phyloP scores from a whole-genome alignment of 1,284 basidiomycete species.

The Pseudozyma sp. region DNA sequence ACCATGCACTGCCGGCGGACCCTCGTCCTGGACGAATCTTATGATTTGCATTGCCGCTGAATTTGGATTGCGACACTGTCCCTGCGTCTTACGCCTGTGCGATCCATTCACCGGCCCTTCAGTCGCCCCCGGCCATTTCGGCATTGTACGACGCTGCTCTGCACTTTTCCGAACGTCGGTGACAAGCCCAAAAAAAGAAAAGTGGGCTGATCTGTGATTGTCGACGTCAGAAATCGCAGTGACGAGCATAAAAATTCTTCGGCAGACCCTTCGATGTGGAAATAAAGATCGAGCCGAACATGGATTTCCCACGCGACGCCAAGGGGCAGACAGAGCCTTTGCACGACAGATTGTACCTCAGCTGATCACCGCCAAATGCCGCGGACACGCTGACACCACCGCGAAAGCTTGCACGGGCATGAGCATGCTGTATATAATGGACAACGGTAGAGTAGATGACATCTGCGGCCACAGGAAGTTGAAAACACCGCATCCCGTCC shows the following conservation, averaged over 20 bases:
- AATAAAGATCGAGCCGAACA: not conserved
- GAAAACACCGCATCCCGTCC: slow-evolving; percentile 84
- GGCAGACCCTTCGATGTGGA: not conserved
- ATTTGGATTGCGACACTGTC: not conserved
- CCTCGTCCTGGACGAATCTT: not conserved
- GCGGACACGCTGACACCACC: slow-evolving; percentile 1
- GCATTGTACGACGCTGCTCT: not conserved
- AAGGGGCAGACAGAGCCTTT: no score
- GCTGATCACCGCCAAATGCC: not conserved
- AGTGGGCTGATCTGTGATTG: slow-evolving; percentile 7
- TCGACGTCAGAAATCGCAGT: not conserved
- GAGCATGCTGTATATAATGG: not conserved
- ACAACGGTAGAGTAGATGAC: not conserved
- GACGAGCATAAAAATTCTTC: not conserved
- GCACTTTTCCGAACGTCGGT: not conserved
- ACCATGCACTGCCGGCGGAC: not conserved
- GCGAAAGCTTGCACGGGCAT: no score
- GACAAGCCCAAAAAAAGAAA: not conserved
- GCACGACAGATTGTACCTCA: not conserved
- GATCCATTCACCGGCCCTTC: no score
- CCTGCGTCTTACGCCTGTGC: not conserved
- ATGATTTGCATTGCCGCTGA: slow-evolving; percentile 2
- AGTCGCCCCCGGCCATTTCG: not conserved
- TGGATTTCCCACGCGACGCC: not conserved
- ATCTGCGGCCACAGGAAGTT: slow-evolving; percentile 82